Conservation (phyloP, 2,329 filamentous ascomycete species). For the Zalaria sp. region DNA sequence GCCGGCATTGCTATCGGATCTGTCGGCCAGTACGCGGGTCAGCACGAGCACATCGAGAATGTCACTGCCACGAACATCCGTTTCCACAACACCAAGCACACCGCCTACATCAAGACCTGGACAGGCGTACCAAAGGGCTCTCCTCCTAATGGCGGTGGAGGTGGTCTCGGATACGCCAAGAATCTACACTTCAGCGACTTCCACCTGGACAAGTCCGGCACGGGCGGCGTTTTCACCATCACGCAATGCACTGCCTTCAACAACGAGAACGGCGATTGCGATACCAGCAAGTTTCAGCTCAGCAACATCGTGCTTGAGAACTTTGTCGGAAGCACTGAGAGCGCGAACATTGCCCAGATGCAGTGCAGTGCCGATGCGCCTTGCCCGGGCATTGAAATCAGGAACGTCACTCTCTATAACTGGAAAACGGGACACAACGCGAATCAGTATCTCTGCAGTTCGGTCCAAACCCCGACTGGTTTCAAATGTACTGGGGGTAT, state of each 20-base stretch:
- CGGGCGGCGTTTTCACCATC: slow-evolving; percentile 10
- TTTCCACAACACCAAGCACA: slow-evolving; percentile 27
- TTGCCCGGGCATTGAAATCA: slow-evolving; percentile 12
- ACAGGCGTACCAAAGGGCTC: slow-evolving; percentile 25
- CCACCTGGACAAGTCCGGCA: slow-evolving; percentile 7
- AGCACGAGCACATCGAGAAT: slow-evolving; percentile 35
- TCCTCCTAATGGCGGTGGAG: slow-evolving; percentile 44
- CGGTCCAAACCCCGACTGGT: slow-evolving; percentile 8
- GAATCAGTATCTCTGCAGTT: slow-evolving; percentile 11
- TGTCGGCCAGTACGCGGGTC: slow-evolving; percentile 39
- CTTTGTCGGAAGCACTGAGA: slow-evolving; percentile 14
- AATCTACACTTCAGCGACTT: slow-evolving; percentile 24
- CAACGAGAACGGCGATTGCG: slow-evolving; percentile 11
- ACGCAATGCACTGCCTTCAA: slow-evolving; percentile 16
- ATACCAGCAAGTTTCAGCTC: slow-evolving; percentile 23
- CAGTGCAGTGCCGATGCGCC: slow-evolving; percentile 15
- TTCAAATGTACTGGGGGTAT: slow-evolving; percentile 12
- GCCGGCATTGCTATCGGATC: slow-evolving; percentile 43
- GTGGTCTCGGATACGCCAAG: slow-evolving; percentile 32
- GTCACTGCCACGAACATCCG: slow-evolving; percentile 34
- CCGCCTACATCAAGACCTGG: slow-evolving; percentile 44
- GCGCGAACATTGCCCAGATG: slow-evolving; percentile 10
- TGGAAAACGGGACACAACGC: slow-evolving; percentile 7
- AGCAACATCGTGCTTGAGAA: slow-evolving; percentile 14
- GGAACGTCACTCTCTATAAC: slow-evolving; percentile 7